phyloP scores from a whole-genome alignment of 2,329 filamentous ascomycete species.

The Dactylella cylindrospora region DNA sequence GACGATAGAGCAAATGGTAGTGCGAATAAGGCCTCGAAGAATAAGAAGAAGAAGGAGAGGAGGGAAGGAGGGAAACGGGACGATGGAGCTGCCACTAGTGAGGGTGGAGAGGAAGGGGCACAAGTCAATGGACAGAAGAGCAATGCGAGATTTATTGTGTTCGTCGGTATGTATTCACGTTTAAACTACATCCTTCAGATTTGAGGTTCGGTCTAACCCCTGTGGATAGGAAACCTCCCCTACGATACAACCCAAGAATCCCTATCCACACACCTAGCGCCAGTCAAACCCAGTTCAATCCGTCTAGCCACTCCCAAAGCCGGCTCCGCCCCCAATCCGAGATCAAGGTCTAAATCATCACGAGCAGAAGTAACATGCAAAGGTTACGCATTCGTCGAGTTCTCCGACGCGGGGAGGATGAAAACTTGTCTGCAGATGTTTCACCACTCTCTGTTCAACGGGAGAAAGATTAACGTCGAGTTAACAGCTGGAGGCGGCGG shows the following conservation, averaged over 20 bases:
- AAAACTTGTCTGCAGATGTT: conserved; percentile 87
- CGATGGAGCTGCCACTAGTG: conserved; percentile 6
- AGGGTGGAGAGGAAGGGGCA: too few relatives aligned
- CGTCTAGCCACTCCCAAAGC: conserved; percentile 71
- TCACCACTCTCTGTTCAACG: conserved; percentile 76
- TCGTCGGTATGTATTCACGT: conserved; percentile 62
- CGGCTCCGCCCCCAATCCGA: conserved; percentile 54
- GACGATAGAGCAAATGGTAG: conserved; percentile 2
- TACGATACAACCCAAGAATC: conserved; percentile 72
- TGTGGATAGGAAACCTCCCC: conserved; percentile 86
- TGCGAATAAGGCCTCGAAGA: conserved; percentile 8
- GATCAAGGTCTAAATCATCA: conserved; percentile 6
- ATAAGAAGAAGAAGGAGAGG: conserved; percentile 28
- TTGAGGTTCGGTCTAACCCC: too few relatives aligned
- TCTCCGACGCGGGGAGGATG: conserved; percentile 81
- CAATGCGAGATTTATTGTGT: conserved; percentile 70
- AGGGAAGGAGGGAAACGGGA: conserved; percentile 3
- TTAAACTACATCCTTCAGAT: conserved; percentile 24
- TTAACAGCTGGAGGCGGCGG: conserved; percentile 86
- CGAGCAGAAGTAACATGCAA: conserved; percentile 58
- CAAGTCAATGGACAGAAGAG: conserved; percentile 47
- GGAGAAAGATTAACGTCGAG: conserved; percentile 84
- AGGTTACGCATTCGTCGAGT: conserved; percentile 86
- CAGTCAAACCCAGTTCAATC: conserved; percentile 68
- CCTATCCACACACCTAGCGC: conserved; percentile 73